Percentiles rank a stretch among this genome's conserved stretches.
These are phyloP conservation scores for Colletotrichum sp. DNA, from an alignment of 2,329 filamentous ascomycete genomes.

Conservation along the genomic window DNA sequence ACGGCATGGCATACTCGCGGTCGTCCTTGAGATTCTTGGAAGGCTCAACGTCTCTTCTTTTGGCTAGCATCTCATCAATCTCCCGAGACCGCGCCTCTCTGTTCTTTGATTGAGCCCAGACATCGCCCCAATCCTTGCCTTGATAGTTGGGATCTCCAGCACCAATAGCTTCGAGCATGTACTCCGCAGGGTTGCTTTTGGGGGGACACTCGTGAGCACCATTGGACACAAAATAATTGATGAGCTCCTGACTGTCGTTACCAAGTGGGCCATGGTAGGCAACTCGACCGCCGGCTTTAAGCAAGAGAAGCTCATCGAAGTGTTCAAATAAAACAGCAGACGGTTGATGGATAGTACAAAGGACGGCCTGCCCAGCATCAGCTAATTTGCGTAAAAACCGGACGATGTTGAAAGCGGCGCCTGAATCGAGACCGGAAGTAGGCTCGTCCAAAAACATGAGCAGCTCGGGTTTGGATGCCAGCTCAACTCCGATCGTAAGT, in stretches of 20 bases:
- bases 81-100: conserved; percentile 50
- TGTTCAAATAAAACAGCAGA: conserved; percentile 60
- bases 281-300: conserved; percentile 57
- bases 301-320: conserved; percentile 61
- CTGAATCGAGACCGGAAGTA: conserved; percentile 62
- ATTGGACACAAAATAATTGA: conserved; percentile 57
- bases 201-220: conserved; percentile 53
- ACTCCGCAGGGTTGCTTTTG: conserved; percentile 58
- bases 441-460: conserved; percentile 71
- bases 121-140: conserved; percentile 66
- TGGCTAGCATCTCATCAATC: conserved; percentile 55
- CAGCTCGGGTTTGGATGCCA: conserved; percentile 63
- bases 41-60: conserved; percentile 43
- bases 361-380: conserved; percentile 62
- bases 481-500: conserved; percentile 61
- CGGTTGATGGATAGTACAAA: conserved; percentile 67
- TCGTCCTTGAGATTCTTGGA: conserved; percentile 50
- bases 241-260: conserved; percentile 49
- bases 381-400: conserved; percentile 67
- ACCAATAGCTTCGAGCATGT: conserved; percentile 63
- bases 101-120: conserved; percentile 62
- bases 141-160: conserved; percentile 66
- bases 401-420: conserved; percentile 66
- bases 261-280: conserved; percentile 62
- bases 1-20: conserved; percentile 68